Conservation (phyloP, 768 basidiomycete genomes). For the Podaxis sp. region DNA sequence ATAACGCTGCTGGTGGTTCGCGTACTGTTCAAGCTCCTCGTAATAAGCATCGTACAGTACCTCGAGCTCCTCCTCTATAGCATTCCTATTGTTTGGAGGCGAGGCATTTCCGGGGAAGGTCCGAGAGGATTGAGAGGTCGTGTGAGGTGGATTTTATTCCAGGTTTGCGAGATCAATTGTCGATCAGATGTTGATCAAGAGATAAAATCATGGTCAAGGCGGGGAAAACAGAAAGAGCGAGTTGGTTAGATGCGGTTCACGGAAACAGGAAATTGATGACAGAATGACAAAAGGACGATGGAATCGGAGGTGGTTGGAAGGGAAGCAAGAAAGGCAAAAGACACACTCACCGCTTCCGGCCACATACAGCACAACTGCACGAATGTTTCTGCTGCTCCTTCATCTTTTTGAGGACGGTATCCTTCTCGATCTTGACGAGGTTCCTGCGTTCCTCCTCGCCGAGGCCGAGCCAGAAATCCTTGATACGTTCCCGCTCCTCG, state of each 20-base stretch:
- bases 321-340: slow-evolving; percentile 22
- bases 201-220: slow-evolving; percentile 19
- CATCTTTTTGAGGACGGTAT: slow-evolving; percentile 97
- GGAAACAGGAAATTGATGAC: slow-evolving; percentile 14
- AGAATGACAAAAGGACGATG: slow-evolving; percentile 19
- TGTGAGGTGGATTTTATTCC: neutral
- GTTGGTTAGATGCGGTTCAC: slow-evolving; percentile 14
- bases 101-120: neutral
- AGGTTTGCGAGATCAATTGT: slow-evolving; percentile 17
- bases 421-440: slow-evolving; percentile 97
- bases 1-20: slow-evolving; percentile 95
- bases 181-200: slow-evolving; percentile 27
- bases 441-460: slow-evolving; percentile 85
- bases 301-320: slow-evolving; percentile 18
- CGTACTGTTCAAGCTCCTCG: slow-evolving; percentile 99
- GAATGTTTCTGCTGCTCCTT: slow-evolving; percentile 98
- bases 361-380: slow-evolving; percentile 94
- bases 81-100: slow-evolving; percentile 53
- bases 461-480: slow-evolving; percentile 96
- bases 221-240: slow-evolving; percentile 16
- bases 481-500: slow-evolving; percentile 95
- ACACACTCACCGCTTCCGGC: slow-evolving; percentile 83
- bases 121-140: neutral
- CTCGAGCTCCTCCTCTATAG: slow-evolving; percentile 99
- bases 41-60: slow-evolving; percentile 99